Conservation (phyloP, 371 early-diverging fungal genomes). For the Circinella minor region DNA sequence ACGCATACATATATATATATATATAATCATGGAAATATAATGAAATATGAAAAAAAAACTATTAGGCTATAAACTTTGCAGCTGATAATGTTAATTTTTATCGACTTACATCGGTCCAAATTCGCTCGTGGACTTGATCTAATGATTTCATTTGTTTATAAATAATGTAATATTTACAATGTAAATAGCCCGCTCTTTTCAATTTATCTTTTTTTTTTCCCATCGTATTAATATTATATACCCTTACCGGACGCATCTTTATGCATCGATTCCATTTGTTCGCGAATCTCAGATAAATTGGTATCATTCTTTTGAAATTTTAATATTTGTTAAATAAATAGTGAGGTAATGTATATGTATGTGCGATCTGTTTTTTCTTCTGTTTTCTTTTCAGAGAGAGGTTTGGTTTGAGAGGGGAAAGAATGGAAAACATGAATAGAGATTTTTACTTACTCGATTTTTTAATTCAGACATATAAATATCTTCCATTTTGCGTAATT, state of each 20-base stretch:
- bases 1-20: neutral
- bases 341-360: too few species aligned
- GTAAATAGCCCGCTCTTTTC: slow-evolving; percentile 2
- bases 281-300: slow-evolving; percentile 20
- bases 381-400: too few species aligned
- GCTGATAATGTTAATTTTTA: neutral
- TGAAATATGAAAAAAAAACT: neutral
- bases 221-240: neutral
- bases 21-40: neutral
- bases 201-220: neutral
- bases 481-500: slow-evolving; percentile 48
- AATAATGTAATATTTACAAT: neutral
- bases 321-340: too few species aligned
- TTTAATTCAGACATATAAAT: slow-evolving; percentile 40
- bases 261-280: slow-evolving; percentile 5
- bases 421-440: neutral
- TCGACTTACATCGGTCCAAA: slow-evolving; percentile 12
- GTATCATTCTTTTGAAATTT: slow-evolving; percentile 17
- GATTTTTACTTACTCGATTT: slow-evolving; percentile 28
- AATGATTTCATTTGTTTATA: slow-evolving; percentile 3
- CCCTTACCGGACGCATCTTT: slow-evolving; percentile 6
- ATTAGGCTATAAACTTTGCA: slow-evolving; percentile 3
- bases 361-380: too few species aligned
- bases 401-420: too few species aligned
- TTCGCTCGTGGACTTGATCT: slow-evolving; percentile 11